Percentiles rank a stretch among this genome's conserved stretches.
phyloP scores from a whole-genome alignment of 345 rosid species.

The Conringia planisiliqua region DNA sequence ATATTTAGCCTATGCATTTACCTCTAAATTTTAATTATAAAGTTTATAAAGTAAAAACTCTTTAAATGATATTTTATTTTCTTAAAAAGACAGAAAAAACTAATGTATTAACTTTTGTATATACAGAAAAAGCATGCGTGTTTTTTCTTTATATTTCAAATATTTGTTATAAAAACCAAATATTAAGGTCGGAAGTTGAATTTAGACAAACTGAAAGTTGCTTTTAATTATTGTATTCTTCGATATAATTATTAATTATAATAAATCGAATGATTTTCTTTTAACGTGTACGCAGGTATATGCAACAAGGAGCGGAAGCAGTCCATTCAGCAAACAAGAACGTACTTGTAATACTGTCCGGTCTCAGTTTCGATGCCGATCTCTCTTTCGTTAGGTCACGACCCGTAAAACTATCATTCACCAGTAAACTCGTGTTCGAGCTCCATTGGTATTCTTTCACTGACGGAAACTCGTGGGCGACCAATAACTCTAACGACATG shows the following conservation, averaged over 20 bases:
- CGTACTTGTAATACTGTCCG: slow-evolving; percentile 83
- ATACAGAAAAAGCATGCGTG: not conserved
- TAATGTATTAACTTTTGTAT: no score
- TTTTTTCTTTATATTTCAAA: not conserved
- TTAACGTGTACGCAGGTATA: slow-evolving; percentile 42
- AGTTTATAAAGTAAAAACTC: not conserved
- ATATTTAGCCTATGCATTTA: not conserved
- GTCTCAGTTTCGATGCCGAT: slow-evolving; percentile 70
- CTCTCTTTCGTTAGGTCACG: slow-evolving; percentile 53
- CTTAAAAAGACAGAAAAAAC: no score
- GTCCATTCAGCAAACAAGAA: slow-evolving; percentile 85
- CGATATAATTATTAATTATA: not conserved
- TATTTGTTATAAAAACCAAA: not conserved
- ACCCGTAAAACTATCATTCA: slow-evolving; percentile 51
- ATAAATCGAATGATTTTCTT: not conserved
- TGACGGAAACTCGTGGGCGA: slow-evolving; percentile 67
- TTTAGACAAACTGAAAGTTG: not conserved
- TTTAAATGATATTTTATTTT: no score
- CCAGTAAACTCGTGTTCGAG: slow-evolving; percentile 71
- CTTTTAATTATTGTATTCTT: not conserved
- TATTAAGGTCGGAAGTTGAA: not conserved
- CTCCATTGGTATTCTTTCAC: slow-evolving; percentile 77
- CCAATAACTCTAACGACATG: slow-evolving; percentile 65
- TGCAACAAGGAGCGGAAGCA: slow-evolving; percentile 88
- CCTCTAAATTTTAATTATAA: not conserved